Evolutionary conservation across 768 basidiomycete genomes (phyloP).

Genomic region (Pholiota microspora): DNA sequence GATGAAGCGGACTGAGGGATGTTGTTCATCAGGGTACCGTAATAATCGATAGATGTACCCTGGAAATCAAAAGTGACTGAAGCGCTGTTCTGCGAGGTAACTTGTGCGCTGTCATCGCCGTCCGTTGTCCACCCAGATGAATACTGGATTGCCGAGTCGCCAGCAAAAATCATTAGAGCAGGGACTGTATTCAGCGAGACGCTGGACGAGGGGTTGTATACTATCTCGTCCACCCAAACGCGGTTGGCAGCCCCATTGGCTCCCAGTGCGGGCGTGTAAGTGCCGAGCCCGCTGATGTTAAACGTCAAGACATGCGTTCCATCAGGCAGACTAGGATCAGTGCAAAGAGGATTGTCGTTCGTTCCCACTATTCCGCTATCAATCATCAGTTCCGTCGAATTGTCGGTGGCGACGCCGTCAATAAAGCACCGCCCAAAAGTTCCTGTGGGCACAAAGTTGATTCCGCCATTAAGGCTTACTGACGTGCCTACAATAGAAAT

Average conservation of each 20-base stretch:
- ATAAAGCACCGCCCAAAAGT: background rate
- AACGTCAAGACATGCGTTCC: background rate
- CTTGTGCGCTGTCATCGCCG: background rate
- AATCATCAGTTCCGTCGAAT: background rate
- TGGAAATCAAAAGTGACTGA: background rate
- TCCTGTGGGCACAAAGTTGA: background rate
- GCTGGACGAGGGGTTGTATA: background rate
- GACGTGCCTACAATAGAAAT: background rate
- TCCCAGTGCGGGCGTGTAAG: background rate
- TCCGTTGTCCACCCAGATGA: background rate
- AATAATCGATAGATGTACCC: background rate
- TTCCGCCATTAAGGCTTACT: background rate
- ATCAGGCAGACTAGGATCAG: background rate
- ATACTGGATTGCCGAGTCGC: background rate
- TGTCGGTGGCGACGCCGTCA: background rate
- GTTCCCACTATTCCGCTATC: background rate
- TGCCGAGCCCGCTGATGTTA: background rate
- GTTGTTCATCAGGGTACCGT: background rate
- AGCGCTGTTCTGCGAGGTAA: background rate
- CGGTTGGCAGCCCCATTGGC: background rate
- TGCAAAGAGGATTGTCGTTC: background rate
- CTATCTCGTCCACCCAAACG: background rate
- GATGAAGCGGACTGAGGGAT: background rate
- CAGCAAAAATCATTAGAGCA: background rate
- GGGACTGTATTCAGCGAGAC: background rate